Base-by-base conservation (phyloP, 225 moss, liverwort and hornwort species). In the Physcomitrium patens region DNA sequence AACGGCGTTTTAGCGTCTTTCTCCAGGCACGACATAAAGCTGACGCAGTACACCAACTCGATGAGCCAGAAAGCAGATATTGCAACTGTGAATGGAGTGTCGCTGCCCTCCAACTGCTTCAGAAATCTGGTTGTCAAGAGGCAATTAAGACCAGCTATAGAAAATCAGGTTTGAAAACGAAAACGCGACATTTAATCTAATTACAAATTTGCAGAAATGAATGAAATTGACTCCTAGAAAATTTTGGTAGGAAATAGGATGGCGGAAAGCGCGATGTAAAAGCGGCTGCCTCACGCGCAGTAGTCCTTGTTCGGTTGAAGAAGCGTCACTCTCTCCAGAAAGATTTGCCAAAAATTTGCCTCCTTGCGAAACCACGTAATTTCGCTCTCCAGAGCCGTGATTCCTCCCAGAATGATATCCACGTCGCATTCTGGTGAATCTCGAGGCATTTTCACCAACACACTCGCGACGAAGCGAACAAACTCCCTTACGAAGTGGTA, bases 401-500 rank as follows among this genome's bases (percentile, higher is more conserved):
- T 41, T n/a, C 94, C 96, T 9, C 90, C 83, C 61, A 94, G 69
- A 10, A 97, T 77, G 28, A 68, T 69, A 48, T 91, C 94, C 78
- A 80, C 46, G 15, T 92, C 94, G 27, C 91, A 79, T 64, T 91
- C 92, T 11, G 77, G 68, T 53, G 80, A 79, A 57, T 85, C 82
- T 26, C 77, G 77, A 1, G 96, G 94, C 56, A 91, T 78, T 82
- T 94, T 94, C 23, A 84, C 82, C 28, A 97, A 60, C 68, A 93
- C 82, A 67, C 91, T 93, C 12, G 87, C 89, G 5, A 76, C 63
- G 61, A 84, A 93, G 20, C 92, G 88, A 15, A 87, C 88, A 22
- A 97, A 91, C 24, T 91, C 86, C 69, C 92, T 91, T 24, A 97
- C 94, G 51, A 91, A 94, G 72, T 90, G 72, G 73, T 92, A 94